These are phyloP conservation scores for Ascochyta fabae DNA, from an alignment of 2,329 filamentous ascomycete genomes.

Conservation along the genomic window DNA sequence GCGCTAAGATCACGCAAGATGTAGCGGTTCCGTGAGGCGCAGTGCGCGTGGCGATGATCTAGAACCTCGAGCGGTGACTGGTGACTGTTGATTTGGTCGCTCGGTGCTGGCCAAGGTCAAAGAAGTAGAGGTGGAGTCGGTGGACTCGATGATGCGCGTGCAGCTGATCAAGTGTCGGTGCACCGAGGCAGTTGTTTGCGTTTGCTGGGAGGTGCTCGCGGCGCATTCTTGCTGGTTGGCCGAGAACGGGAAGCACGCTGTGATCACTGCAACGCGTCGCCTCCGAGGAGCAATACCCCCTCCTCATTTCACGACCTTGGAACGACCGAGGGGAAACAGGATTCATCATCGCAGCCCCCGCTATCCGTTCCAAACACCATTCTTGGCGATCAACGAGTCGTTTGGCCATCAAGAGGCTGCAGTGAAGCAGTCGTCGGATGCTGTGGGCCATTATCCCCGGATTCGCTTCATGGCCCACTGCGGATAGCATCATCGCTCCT, in stretches of 20 bases:
- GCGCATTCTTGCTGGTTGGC: slow-evolving; percentile 8
- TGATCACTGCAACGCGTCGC: slow-evolving; percentile 3
- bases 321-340: slow-evolving; percentile 1
- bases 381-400: background rate
- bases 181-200: slow-evolving; percentile 7
- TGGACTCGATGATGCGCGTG: slow-evolving; percentile 6
- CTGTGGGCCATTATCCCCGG: slow-evolving; percentile 9
- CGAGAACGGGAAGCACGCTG: slow-evolving; percentile 6
- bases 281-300: background rate
- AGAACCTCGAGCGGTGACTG: slow-evolving; percentile 5
- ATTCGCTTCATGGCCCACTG: background rate
- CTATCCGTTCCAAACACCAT: background rate
- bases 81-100: background rate
- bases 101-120: background rate
- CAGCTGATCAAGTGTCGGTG: background rate
- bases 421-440: slow-evolving; percentile 1
- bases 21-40: slow-evolving; percentile 13
- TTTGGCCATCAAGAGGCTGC: background rate
- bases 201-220: slow-evolving; percentile 1
- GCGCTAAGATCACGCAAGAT: slow-evolving; percentile 4
- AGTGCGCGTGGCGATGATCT: slow-evolving; percentile 1
- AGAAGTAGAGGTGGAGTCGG: slow-evolving; percentile 5
- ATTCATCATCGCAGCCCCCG: background rate
- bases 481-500: background rate
- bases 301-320: background rate